These are phyloP conservation scores for Apiotrichum veenhuisii DNA, from an alignment of 1,284 basidiomycete species.

Conservation along the genomic window DNA sequence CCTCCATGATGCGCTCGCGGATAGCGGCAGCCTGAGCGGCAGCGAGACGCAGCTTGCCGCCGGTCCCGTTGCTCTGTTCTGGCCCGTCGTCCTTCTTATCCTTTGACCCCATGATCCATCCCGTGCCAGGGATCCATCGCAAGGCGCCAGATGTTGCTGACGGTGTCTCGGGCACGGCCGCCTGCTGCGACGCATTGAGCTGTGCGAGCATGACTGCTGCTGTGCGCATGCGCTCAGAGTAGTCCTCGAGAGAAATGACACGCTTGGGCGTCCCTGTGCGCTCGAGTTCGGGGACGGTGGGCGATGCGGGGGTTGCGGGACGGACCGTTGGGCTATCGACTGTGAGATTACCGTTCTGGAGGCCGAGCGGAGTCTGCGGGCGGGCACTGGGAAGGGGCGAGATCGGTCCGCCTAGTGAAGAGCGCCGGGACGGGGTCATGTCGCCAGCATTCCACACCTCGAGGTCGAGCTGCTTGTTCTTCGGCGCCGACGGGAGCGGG, in stretches of 20 bases:
- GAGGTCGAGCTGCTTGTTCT: constrained; percentile 83
- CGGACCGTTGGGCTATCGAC: not conserved
- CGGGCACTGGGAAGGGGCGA: not conserved
- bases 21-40: constrained; percentile 82
- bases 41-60: constrained; percentile 64
- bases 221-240: constrained; percentile 95
- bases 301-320: not conserved
- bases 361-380: not conserved
- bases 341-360: constrained; percentile 7
- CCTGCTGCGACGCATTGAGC: constrained; percentile 71
- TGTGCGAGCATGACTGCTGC: constrained; percentile 98
- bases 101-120: constrained; percentile 55
- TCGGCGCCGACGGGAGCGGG: constrained; percentile 71
- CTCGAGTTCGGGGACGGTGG: constrained; percentile 1
- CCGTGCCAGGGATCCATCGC: constrained; percentile 65
- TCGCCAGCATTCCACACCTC: constrained; percentile 60
- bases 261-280: constrained; percentile 26
- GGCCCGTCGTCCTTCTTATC: constrained; percentile 9
- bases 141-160: constrained; percentile 36
- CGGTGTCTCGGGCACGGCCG: constrained; percentile 50
- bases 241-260: constrained; percentile 72
- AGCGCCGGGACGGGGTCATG: constrained; percentile 20
- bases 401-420: constrained; percentile 15
- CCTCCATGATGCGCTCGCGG: constrained; percentile 93
- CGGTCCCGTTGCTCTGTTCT: constrained; percentile 9